Evolutionary conservation across 2,329 filamentous ascomycete genomes (phyloP), one percentile per base, ranked within the genome.

Genomic region (Colletotrichum paranaense): DNA sequence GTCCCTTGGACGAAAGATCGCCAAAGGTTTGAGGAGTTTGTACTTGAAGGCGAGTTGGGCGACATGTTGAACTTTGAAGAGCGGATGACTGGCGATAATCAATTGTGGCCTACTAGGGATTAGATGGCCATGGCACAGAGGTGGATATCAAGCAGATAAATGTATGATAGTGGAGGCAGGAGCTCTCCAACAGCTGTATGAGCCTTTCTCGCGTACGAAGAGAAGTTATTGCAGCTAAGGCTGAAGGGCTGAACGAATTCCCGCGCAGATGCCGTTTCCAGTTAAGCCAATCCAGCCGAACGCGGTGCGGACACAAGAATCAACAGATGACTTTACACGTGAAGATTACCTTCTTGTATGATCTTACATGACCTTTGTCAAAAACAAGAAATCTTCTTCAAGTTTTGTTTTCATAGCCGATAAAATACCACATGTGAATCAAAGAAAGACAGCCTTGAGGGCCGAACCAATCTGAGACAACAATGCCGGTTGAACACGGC

Each of bases 21-120:
- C 62, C 62, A 64, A 19, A 64, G 62, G 2, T 42, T 28, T 38
- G 62, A 64, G 0, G 62, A 56, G 32, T 64, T 64, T 30, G 62
- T 6, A 52, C 30, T 64, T 3, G 9, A 53, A 6, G 28, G 6
- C 4, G n/a, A 49, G 19, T 5, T n/a, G 22, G 26, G 5, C 3
- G 22, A 8, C 42, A 49, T 49, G 8, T n/a, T 22, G 19, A 19
- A 49, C 3, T 49, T 3, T 4, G 42, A 19, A 49, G 9, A 49
- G 1, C 4, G 22, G 26, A 5, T 4, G 12, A 14, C 7, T 28
- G 7, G 24, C 12, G 7, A 30, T 30, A 38, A 12, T 26, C 2
- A 12, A 11, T 1, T 19, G 7, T 9, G 16, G 4, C 14, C 35
- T 22, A 9, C 8, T 1, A 28, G 35, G 6, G 35, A n/a, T 26